Evolutionary conservation across 768 basidiomycete species (phyloP).

Genomic region (Macrolepiota fuliginosa): DNA sequence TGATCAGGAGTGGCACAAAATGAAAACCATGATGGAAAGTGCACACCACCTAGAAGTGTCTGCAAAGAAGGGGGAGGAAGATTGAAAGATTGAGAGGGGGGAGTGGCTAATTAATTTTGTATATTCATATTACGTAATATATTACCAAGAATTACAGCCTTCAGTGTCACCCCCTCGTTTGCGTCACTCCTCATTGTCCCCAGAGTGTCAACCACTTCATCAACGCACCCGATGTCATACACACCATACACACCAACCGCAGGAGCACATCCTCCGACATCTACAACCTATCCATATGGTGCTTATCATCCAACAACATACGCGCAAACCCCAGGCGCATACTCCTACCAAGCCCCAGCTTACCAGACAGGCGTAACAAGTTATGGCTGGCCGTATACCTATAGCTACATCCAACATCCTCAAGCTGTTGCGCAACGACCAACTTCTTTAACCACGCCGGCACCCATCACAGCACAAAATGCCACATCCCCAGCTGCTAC

Average conservation of each 20-base stretch:
- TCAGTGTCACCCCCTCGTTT: no score
- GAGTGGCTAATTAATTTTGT: neutral
- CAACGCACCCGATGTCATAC: constrained; percentile 17
- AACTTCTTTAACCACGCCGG: constrained; percentile 17
- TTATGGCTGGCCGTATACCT: constrained; percentile 74
- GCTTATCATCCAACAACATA: constrained; percentile 57
- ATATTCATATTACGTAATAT: constrained; percentile 9
- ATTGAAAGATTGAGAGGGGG: constrained; percentile 22
- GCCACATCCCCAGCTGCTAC: constrained; percentile 25
- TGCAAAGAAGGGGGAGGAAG: constrained; percentile 43
- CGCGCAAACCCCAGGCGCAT: constrained; percentile 45
- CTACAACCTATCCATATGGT: constrained; percentile 63
- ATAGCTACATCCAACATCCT: constrained; percentile 52
- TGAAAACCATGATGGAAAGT: constrained; percentile 73
- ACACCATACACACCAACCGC: constrained; percentile 26
- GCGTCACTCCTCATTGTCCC: neutral
- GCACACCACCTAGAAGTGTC: constrained; percentile 62
- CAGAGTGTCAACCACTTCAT: neutral
- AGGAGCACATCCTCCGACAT: constrained; percentile 44
- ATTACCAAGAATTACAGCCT: neutral
- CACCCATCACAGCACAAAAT: constrained; percentile 20
- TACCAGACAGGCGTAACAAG: constrained; percentile 68
- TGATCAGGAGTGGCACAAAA: constrained; percentile 64
- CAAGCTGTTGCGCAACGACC: constrained; percentile 7
- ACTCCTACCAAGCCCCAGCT: constrained; percentile 44